Evolutionary conservation across 495 filamentous ascomycete species (phyloP).

Genomic region (Podospora anserina): DNA sequence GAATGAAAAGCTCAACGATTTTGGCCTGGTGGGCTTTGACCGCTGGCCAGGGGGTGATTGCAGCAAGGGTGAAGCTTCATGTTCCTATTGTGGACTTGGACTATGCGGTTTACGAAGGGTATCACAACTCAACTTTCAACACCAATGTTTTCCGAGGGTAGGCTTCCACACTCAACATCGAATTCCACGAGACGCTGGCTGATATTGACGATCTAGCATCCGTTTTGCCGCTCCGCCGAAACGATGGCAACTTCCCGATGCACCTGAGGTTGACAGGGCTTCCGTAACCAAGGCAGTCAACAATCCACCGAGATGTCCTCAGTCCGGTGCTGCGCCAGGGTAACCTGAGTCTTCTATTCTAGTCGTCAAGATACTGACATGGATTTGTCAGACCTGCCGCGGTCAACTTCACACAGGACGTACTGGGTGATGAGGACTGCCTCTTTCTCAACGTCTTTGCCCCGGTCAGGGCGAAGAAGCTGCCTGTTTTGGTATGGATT

Average conservation of each 20-base stretch:
- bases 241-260: conserved; percentile 1
- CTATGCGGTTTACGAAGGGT: background rate
- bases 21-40: background rate
- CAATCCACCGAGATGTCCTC: background rate
- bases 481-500: conserved; percentile 42
- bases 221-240: conserved; percentile 2
- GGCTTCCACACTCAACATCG: background rate
- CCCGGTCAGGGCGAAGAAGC: conserved; percentile 20
- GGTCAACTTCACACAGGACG: no score
- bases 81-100: background rate
- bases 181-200: background rate
- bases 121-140: background rate
- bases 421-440: conserved; percentile 9
- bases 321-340: background rate
- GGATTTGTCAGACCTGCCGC: background rate
- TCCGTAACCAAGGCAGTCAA: background rate
- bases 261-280: background rate
- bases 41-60: background rate
- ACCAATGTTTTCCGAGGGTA: background rate
- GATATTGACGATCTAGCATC: background rate
- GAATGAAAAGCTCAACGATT: background rate
- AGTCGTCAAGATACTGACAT: background rate
- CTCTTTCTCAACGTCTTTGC: conserved; percentile 44
- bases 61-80: background rate
- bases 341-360: background rate